Base-by-base conservation (phyloP, 1,284 basidiomycete species). In the Phaffia rhodozyma region DNA sequence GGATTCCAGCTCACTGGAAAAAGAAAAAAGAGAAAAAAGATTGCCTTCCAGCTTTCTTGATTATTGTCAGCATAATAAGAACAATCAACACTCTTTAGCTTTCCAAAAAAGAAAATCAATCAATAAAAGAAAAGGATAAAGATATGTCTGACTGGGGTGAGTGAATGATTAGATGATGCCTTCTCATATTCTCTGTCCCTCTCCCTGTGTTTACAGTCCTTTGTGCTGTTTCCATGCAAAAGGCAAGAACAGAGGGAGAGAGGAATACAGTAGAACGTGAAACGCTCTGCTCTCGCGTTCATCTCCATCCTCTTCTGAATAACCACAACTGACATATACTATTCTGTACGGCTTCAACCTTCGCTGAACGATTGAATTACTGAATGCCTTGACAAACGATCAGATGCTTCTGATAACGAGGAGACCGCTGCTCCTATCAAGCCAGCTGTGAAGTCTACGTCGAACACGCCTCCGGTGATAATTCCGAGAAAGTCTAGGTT, bases 401-500 rank as follows among this genome's bases (percentile, higher is more conserved):
- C 67, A 83, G 80, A 82, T 69, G 74, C 71, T 55, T 78, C 78
- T 67, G 81, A 81, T 63, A 76, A 79, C 72, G 84, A 84, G 63
- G 72, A 78, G 51, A 70, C 74, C 48, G 70, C 75, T 48, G 73
- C 76, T 27, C 70, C 78, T n/a, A 70, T 74, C 32, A 75, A 77
- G 1, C 69, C 75, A 47, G 71, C 78, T 21, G 70, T 80, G 55
- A 75, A 81, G 18, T 75, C 78, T 70, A 56, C 75, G 78, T 38
- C 73, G 74, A 43, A 43, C 43, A 72, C 72, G 18, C 71, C 75
- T 69, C 73, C 75, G 54, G 78, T 78, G 47, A 77, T 66, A 1
- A 51, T 79, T 57, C 78, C 77, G 30, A 76, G 76, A 66, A 82
- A 79, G 73, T 82, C 77, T 70, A 88, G 86, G 76, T 91, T 86